phyloP scores from a whole-genome alignment of 176 grass and related monocot species.

The Pontederia crassipes region DNA sequence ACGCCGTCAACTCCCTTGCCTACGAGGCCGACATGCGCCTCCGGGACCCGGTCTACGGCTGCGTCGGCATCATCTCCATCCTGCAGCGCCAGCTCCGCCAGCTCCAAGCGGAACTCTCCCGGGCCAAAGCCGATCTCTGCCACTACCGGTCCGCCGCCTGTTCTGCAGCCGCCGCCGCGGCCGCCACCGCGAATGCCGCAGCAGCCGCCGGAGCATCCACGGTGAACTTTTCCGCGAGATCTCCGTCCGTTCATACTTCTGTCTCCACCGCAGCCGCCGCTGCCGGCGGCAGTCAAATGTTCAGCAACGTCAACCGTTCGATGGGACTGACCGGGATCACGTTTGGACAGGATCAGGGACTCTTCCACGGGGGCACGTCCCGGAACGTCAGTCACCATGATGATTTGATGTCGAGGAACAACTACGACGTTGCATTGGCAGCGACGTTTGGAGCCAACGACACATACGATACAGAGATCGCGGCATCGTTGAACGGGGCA shows the following conservation, averaged over 20 bases:
- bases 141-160: constrained; percentile 40
- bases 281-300: constrained; percentile 30
- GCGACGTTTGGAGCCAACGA: constrained; percentile 46
- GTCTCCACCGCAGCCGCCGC: constrained; percentile 3
- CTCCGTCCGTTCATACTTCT: constrained; percentile 36
- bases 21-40: constrained; percentile 99
- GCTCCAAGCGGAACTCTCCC: constrained; percentile 81
- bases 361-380: constrained; percentile 20
- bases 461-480: constrained; percentile 57
- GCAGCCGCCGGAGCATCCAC: constrained; percentile 23
- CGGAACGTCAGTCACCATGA: background rate
- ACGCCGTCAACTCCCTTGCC: constrained; percentile 95
- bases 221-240: constrained; percentile 15
- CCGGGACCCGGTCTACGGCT: constrained; percentile 94
- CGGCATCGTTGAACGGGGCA: constrained; percentile 18
- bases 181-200: constrained; percentile 18
- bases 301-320: constrained; percentile 34
- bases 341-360: constrained; percentile 64
- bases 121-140: constrained; percentile 70
- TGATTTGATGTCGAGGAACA: constrained; percentile 38
- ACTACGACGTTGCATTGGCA: constrained; percentile 48
- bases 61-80: constrained; percentile 74
- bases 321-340: constrained; percentile 19
- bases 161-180: constrained; percentile 25
- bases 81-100: constrained; percentile 34